Evolutionary conservation across 139 green algal genomes (phyloP).

Genomic region (Chlorella sp.): DNA sequence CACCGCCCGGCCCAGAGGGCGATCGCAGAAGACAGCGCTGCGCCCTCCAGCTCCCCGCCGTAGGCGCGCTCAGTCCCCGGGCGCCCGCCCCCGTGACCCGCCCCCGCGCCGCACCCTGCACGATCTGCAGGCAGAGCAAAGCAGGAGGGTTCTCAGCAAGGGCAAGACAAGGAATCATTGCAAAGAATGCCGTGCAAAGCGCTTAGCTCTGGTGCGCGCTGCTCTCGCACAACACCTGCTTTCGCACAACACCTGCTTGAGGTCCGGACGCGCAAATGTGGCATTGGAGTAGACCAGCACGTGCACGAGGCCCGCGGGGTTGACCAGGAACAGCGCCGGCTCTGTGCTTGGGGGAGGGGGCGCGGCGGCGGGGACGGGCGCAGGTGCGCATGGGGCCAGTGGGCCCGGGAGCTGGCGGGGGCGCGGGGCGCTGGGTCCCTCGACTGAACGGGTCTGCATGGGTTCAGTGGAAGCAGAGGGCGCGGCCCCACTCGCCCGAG

Average conservation of each 20-base stretch:
- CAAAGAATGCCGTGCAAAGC: too few species aligned
- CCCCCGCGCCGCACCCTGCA: conserved; percentile 12
- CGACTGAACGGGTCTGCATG: not conserved
- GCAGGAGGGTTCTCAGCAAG: too few species aligned
- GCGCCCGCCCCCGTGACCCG: too few species aligned
- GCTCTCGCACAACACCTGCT: too few species aligned
- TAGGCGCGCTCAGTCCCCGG: too few species aligned
- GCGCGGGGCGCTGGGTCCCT: not conserved
- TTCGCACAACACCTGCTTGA: conserved; percentile 60
- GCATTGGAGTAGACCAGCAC: conserved; percentile 61
- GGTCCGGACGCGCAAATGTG: conserved; percentile 54
- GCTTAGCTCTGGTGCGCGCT: too few species aligned
- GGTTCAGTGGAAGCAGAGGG: not conserved
- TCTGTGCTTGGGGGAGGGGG: conserved; percentile 13
- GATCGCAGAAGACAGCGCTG: too few species aligned
- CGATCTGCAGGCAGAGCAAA: too few species aligned
- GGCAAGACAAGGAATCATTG: too few species aligned
- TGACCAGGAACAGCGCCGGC: conserved; percentile 62
- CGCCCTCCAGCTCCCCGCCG: too few species aligned
- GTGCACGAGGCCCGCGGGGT: conserved; percentile 55
- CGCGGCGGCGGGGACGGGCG: not conserved
- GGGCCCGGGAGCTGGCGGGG: not conserved
- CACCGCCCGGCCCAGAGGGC: too few species aligned
- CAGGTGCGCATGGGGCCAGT: not conserved
- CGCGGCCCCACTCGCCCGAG: not conserved